Conservation (phyloP, 202 grass and related monocot species). For the Setaria viridis region DNA sequence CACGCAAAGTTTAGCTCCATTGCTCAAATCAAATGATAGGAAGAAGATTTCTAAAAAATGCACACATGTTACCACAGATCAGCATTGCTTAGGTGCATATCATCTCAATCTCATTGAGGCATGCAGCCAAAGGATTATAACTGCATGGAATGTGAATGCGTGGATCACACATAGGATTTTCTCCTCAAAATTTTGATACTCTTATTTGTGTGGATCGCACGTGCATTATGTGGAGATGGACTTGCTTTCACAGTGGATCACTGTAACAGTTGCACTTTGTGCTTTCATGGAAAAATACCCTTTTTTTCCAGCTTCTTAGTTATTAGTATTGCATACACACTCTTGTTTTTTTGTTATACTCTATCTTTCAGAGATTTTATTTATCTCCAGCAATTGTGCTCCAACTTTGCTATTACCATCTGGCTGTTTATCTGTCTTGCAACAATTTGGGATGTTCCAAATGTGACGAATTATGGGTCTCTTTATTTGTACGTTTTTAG, state of each 20-base stretch:
- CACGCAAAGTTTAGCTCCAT: not conserved
- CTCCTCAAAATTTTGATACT: not conserved
- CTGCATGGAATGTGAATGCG: not conserved
- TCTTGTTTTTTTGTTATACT: not conserved
- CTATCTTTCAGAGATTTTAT: not conserved
- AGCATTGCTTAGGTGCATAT: not conserved
- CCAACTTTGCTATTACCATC: not conserved
- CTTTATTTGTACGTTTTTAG: not conserved
- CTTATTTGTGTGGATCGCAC: not conserved
- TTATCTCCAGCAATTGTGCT: not conserved
- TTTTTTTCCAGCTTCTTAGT: not conserved
- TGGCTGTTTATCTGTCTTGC: not conserved
- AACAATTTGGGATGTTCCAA: not conserved
- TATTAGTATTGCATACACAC: not conserved
- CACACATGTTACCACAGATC: not conserved
- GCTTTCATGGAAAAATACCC: not conserved
- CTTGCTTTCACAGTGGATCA: not conserved
- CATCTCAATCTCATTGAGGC: not conserved
- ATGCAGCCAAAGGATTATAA: not conserved
- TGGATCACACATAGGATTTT: not conserved
- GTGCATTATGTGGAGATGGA: not conserved
- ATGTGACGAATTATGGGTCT: not conserved
- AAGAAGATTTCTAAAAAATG: not conserved
- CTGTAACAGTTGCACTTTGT: not conserved
- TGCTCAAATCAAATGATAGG: not conserved